These are phyloP conservation scores for Aspergillus latus DNA, from an alignment of 2,329 filamentous ascomycete genomes.

Conservation along the genomic window DNA sequence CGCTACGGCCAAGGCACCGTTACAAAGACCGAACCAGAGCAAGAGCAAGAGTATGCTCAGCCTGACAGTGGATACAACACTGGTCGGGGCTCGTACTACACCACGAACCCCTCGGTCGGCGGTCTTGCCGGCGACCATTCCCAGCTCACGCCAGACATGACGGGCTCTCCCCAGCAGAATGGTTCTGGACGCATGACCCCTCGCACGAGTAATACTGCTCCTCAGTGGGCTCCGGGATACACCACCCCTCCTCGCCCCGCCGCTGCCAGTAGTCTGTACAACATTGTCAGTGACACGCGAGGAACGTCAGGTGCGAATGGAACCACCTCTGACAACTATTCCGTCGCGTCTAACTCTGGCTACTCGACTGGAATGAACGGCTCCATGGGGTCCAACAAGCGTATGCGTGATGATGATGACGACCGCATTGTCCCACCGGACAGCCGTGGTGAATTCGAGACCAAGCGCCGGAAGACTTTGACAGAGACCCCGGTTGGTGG, in stretches of 20 bases:
- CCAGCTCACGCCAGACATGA: conserved; percentile 79
- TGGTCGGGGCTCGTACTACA: conserved; percentile 75
- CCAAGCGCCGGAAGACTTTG: conserved; percentile 79
- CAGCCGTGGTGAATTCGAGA: conserved; percentile 59
- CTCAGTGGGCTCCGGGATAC: conserved; percentile 76
- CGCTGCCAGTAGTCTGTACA: conserved; percentile 80
- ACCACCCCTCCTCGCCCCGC: conserved; percentile 71
- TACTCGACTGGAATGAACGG: conserved; percentile 66
- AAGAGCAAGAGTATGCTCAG: conserved; percentile 79
- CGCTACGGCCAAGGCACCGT: conserved; percentile 61
- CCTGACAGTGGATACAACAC: conserved; percentile 71
- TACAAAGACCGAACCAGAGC: conserved; percentile 62
- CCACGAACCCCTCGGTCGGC: conserved; percentile 62
- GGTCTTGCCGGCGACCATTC: conserved; percentile 69
- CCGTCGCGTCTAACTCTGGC: conserved; percentile 63
- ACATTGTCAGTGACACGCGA: conserved; percentile 80
- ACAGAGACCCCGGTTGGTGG: conserved; percentile 57
- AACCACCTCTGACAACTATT: conserved; percentile 67
- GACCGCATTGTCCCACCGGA: conserved; percentile 67
- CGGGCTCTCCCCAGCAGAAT: conserved; percentile 78
- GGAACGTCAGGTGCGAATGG: conserved; percentile 61
- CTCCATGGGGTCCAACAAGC: conserved; percentile 57
- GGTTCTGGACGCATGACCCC: conserved; percentile 83
- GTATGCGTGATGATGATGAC: conserved; percentile 64
- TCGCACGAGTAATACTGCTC: conserved; percentile 69